Conservation (phyloP, 257 asterid genomes). For the Ocimum tenuiflorum region DNA sequence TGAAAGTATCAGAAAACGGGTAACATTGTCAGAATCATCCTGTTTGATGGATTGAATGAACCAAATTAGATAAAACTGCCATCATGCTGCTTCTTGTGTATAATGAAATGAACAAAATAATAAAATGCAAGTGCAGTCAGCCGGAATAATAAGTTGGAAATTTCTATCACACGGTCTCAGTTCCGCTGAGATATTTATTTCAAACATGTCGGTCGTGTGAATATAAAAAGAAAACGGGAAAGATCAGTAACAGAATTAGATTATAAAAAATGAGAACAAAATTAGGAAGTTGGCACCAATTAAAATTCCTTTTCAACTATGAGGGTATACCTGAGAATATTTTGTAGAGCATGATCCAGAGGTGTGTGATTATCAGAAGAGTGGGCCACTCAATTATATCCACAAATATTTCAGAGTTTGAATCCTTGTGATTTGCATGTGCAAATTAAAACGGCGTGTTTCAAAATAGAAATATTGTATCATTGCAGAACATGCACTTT, state of each 20-base stretch:
- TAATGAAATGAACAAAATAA: background rate
- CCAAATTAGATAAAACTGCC: constrained; percentile 4
- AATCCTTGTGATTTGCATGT: background rate
- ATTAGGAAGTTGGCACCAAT: background rate
- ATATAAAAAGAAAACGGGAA: background rate
- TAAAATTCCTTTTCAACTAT: background rate
- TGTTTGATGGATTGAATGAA: constrained; percentile 34
- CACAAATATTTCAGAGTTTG: background rate
- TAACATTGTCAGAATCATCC: constrained; percentile 68
- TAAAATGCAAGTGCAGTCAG: background rate
- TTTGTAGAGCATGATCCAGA: background rate
- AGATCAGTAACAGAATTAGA: background rate
- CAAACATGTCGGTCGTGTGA: background rate
- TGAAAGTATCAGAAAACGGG: constrained; percentile 84
- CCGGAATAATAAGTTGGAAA: constrained; percentile 1
- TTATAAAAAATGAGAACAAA: background rate
- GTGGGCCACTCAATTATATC: background rate
- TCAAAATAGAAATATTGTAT: no score
- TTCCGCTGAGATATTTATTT: background rate
- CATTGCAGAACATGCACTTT: no score
- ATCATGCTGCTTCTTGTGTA: background rate
- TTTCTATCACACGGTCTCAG: background rate
- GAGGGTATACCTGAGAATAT: background rate
- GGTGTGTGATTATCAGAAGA: background rate
- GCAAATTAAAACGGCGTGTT: background rate